Evolutionary conservation across 345 rosid genomes (phyloP).

Genomic region (Zanthoxylum bungeanum): DNA sequence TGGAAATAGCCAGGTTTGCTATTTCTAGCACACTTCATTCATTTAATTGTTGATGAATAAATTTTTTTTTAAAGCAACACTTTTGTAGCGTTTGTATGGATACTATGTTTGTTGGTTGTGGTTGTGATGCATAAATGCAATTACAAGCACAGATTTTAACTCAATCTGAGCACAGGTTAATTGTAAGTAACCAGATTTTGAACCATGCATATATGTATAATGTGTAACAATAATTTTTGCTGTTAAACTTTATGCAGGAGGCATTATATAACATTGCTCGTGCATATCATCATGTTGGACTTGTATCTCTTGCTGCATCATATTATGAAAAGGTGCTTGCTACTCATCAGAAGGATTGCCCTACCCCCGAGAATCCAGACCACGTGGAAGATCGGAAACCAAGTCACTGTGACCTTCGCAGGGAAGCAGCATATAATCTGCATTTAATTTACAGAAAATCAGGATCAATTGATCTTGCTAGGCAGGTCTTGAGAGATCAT

Average conservation of each 20-base stretch:
- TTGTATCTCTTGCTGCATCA: constrained; percentile 32
- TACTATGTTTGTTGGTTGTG: not conserved
- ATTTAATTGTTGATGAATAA: not conserved
- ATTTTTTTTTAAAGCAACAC: too few relatives aligned
- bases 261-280: constrained; percentile 64
- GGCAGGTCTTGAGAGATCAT: constrained; percentile 68
- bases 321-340: constrained; percentile 46
- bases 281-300: constrained; percentile 21
- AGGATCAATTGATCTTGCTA: constrained; percentile 66
- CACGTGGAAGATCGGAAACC: constrained; percentile 31
- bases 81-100: not conserved
- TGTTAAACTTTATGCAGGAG: constrained; percentile 41
- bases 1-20: constrained; percentile 37
- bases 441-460: constrained; percentile 63
- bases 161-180: not conserved
- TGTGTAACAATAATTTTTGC: not conserved
- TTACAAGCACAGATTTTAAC: not conserved
- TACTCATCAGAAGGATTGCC: constrained; percentile 31
- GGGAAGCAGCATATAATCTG: constrained; percentile 72
- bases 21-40: not conserved
- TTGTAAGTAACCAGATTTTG: not conserved
- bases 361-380: constrained; percentile 38
- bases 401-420: constrained; percentile 54
- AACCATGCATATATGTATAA: not conserved
- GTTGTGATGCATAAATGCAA: not conserved